Evolutionary conservation across 108 stramenopile genomes (phyloP).

Genomic region (Fragilaria crotonensis): DNA sequence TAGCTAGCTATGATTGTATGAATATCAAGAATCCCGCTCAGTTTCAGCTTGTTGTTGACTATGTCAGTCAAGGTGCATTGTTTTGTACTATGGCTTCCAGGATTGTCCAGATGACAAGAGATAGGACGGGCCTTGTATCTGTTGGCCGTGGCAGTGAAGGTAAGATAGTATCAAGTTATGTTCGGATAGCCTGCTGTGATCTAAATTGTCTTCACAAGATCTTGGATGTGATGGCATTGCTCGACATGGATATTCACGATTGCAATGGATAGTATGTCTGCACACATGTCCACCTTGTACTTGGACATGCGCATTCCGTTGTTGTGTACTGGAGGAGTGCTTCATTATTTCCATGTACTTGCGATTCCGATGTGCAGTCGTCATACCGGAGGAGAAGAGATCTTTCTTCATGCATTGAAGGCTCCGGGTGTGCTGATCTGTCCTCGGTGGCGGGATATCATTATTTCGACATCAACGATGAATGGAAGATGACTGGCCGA

Average conservation of each 20-base stretch:
- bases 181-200: not conserved
- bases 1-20: not conserved
- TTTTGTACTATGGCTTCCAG: not conserved
- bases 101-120: not conserved
- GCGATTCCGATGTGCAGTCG: not conserved
- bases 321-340: not conserved
- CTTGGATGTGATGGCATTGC: not conserved
- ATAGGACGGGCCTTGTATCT: not conserved
- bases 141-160: not conserved
- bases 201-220: not conserved
- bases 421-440: not conserved
- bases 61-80: not conserved
- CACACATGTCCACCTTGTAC: not conserved
- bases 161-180: not conserved
- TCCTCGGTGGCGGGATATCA: not conserved
- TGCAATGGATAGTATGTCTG: not conserved
- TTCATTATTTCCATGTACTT: not conserved
- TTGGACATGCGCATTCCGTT: not conserved
- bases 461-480: not conserved
- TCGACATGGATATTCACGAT: not conserved
- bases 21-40: not conserved
- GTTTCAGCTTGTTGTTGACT: not conserved
- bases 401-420: not conserved
- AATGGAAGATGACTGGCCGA: not conserved
- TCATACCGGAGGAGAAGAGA: not conserved